Conservation (phyloP, 768 basidiomycete species). For the Lyophyllum semitale region DNA sequence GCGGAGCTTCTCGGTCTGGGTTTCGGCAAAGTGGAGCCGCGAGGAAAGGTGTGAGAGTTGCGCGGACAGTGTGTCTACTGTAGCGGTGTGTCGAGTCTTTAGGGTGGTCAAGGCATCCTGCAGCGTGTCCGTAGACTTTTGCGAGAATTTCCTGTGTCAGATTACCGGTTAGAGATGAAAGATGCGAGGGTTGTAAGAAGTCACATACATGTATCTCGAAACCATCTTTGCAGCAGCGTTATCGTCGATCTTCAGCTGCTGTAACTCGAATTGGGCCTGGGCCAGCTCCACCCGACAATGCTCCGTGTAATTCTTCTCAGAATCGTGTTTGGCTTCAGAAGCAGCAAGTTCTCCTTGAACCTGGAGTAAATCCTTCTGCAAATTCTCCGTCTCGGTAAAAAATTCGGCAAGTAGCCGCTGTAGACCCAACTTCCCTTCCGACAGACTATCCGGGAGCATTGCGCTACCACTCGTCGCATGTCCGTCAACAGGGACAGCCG, state of each 20-base stretch:
- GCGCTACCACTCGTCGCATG: neutral
- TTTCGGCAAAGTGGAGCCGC: conserved; percentile 44
- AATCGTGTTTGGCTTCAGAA: conserved; percentile 42
- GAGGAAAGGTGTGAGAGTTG: conserved; percentile 48
- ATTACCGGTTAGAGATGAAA: neutral
- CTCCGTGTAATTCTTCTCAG: conserved; percentile 44
- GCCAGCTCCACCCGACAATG: conserved; percentile 49
- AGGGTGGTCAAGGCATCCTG: conserved; percentile 61
- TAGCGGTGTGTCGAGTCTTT: conserved; percentile 63
- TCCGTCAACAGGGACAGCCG: neutral
- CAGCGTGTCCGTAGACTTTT: conserved; percentile 66
- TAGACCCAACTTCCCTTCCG: conserved; percentile 50
- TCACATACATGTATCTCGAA: conserved; percentile 76
- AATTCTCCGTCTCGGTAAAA: conserved; percentile 44
- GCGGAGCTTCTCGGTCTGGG: conserved; percentile 51
- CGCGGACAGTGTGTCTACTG: conserved; percentile 53
- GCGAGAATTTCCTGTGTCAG: conserved; percentile 74
- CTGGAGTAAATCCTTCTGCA: conserved; percentile 43
- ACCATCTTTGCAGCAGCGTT: conserved; percentile 82
- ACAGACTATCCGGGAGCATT: conserved; percentile 36
- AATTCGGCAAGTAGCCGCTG: conserved; percentile 52
- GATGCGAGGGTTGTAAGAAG: neutral
- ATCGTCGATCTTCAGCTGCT: conserved; percentile 63
- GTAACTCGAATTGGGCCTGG: conserved; percentile 48
- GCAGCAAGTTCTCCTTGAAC: conserved; percentile 46